A percentile compares a stretch with the other conserved stretches of the same genome.
These are phyloP conservation scores for Panicum miliaceum DNA, from an alignment of 176 grass and related monocot species.

Conservation along the genomic window DNA sequence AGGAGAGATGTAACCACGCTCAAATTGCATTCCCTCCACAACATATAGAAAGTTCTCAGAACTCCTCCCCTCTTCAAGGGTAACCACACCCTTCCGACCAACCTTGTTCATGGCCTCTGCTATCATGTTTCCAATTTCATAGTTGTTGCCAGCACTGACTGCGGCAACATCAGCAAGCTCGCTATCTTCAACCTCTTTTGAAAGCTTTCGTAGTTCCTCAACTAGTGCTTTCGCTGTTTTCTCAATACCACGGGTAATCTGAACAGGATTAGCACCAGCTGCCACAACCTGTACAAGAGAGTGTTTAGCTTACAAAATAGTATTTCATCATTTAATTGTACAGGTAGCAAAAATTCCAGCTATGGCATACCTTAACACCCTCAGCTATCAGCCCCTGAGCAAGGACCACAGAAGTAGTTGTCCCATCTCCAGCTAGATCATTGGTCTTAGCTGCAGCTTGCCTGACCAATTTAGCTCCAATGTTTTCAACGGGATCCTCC, in stretches of 20 bases:
- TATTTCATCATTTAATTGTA: not conserved
- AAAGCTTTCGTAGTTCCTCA: constrained; percentile 71
- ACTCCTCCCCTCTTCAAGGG: constrained; percentile 93
- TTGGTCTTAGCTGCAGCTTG: constrained; percentile 98
- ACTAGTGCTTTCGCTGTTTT: constrained; percentile 92
- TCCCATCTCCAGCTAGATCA: constrained; percentile 91
- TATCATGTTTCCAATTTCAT: constrained; percentile 96
- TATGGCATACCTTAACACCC: constrained; percentile 74
- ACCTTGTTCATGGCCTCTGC: constrained; percentile 98
- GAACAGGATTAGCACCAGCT: constrained; percentile 95
- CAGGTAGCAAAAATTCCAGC: not conserved
- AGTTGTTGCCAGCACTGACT: constrained; percentile 95
- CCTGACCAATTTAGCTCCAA: constrained; percentile 96
- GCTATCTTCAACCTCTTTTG: constrained; percentile 96
- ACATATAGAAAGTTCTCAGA: constrained; percentile 91
- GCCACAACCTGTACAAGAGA: constrained; percentile 77
- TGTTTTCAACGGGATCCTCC: constrained; percentile 94
- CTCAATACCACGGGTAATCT: constrained; percentile 95
- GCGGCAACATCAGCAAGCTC: constrained; percentile 96
- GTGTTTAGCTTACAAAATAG: not conserved
- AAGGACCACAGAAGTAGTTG: constrained; percentile 97
- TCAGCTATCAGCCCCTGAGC: constrained; percentile 96
- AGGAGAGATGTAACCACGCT: constrained; percentile 95
- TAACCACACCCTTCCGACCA: constrained; percentile 93
- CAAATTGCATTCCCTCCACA: constrained; percentile 99